Conservation (phyloP, 1,284 basidiomycete species). For the Anthracocystis setariae region DNA sequence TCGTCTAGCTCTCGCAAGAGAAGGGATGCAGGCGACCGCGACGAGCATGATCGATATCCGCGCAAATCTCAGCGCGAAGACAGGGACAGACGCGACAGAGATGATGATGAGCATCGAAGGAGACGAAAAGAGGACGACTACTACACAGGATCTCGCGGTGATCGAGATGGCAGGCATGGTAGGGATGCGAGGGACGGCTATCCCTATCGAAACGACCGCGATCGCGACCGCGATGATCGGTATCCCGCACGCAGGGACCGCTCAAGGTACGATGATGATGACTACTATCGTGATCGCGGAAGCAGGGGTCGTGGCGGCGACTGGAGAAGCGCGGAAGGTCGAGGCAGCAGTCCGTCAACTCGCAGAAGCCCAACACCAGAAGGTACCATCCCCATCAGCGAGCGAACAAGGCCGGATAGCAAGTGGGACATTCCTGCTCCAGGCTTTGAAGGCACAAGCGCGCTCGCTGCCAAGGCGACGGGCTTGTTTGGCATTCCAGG, state of each 20-base stretch:
- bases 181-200: slow-evolving; percentile 16
- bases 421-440: slow-evolving; percentile 96
- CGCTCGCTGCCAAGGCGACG: slow-evolving; percentile 97
- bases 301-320: slow-evolving; percentile 46
- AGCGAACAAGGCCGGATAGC: slow-evolving; percentile 84
- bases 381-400: slow-evolving; percentile 81
- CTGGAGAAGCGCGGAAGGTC: slow-evolving; percentile 39
- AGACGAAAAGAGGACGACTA: slow-evolving; percentile 51
- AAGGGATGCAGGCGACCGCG: slow-evolving; percentile 36
- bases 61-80: slow-evolving; percentile 39
- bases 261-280: slow-evolving; percentile 40
- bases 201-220: slow-evolving; percentile 19
- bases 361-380: slow-evolving; percentile 90
- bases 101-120: slow-evolving; percentile 46
- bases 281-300: slow-evolving; percentile 66
- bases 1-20: slow-evolving; percentile 27
- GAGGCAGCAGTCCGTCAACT: slow-evolving; percentile 74
- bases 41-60: slow-evolving; percentile 40
- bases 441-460: slow-evolving; percentile 92
- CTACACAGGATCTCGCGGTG: slow-evolving; percentile 23
- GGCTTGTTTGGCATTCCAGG: slow-evolving; percentile 92
- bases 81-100: slow-evolving; percentile 55
- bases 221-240: slow-evolving; percentile 26
- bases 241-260: slow-evolving; percentile 36
- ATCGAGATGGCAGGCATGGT: slow-evolving; percentile 20